Evolutionary conservation across 306 rosid species (phyloP).

Genomic region (Prunus davidiana): DNA sequence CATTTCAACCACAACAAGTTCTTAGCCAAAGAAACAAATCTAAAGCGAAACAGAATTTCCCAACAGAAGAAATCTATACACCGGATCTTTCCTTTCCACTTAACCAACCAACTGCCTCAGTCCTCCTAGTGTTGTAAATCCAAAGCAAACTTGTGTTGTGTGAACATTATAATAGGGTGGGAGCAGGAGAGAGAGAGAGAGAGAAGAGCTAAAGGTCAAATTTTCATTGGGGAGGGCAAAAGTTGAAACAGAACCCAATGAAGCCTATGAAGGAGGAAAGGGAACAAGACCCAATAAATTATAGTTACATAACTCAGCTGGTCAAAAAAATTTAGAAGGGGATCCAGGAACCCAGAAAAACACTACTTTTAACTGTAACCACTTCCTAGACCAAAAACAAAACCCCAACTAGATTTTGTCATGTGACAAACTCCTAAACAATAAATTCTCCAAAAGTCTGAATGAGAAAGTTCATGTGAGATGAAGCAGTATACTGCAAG

Average conservation of each 20-base stretch:
- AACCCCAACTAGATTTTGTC: slow-evolving; percentile 37
- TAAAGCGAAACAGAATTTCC: slow-evolving; percentile 12
- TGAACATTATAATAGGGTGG: slow-evolving; percentile 26
- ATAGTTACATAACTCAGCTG: neutral
- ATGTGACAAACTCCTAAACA: slow-evolving; percentile 40
- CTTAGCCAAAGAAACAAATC: slow-evolving; percentile 25
- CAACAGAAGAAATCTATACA: slow-evolving; percentile 11
- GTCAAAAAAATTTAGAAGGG: slow-evolving; percentile 8
- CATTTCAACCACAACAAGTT: slow-evolving; percentile 37
- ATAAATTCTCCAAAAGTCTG: neutral
- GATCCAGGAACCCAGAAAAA: slow-evolving; percentile 22
- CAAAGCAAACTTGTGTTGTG: slow-evolving; percentile 20
- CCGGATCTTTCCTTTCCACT: slow-evolving; percentile 5
- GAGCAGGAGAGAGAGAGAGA: neutral
- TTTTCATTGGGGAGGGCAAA: slow-evolving; percentile 57
- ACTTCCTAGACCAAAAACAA: neutral
- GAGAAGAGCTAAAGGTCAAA: slow-evolving; percentile 39
- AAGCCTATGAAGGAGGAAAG: slow-evolving; percentile 38
- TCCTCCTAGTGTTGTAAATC: slow-evolving; percentile 22
- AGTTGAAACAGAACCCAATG: slow-evolving; percentile 40
- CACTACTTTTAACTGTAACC: neutral
- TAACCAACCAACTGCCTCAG: slow-evolving; percentile 22
- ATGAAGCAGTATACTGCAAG: slow-evolving; percentile 7
- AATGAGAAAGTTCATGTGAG: slow-evolving; percentile 26
- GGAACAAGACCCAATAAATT: slow-evolving; percentile 1